Evolutionary conservation across 441 rosid species (phyloP).

Genomic region (Omphalea diandra): DNA sequence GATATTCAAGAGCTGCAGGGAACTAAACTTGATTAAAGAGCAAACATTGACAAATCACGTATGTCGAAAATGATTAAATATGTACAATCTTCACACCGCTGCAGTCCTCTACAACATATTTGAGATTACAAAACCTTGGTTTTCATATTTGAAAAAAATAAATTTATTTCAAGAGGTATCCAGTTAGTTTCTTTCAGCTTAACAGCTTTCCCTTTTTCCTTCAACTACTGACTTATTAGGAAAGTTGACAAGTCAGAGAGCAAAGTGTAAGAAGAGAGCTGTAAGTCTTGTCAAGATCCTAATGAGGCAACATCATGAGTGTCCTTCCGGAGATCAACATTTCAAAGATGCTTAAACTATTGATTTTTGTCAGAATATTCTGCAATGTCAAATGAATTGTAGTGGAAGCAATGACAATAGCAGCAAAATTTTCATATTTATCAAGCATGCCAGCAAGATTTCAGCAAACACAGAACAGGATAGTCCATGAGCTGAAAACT

Average conservation of each 20-base stretch:
- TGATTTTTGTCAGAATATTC: background rate
- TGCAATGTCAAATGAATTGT: background rate
- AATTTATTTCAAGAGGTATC: background rate
- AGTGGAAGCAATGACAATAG: background rate
- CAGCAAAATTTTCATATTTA: background rate
- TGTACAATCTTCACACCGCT: background rate
- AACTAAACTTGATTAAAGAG: background rate
- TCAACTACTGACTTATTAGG: background rate
- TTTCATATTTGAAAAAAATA: background rate
- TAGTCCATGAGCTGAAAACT: background rate
- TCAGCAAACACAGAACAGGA: background rate
- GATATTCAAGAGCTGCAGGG: background rate
- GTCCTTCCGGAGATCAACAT: background rate
- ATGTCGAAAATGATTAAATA: background rate
- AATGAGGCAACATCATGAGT: background rate
- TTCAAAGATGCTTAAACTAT: background rate
- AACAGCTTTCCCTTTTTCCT: background rate
- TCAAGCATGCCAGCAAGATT: background rate
- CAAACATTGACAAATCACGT: background rate
- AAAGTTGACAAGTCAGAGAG: background rate
- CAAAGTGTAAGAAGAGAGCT: background rate
- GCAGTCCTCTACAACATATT: background rate
- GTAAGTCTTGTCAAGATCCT: background rate
- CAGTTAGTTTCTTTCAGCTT: background rate
- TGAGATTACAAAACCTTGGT: background rate